Evolutionary conservation across 73 alveolate genomes (phyloP).

Genomic region (Paramecium sexaurelia): DNA sequence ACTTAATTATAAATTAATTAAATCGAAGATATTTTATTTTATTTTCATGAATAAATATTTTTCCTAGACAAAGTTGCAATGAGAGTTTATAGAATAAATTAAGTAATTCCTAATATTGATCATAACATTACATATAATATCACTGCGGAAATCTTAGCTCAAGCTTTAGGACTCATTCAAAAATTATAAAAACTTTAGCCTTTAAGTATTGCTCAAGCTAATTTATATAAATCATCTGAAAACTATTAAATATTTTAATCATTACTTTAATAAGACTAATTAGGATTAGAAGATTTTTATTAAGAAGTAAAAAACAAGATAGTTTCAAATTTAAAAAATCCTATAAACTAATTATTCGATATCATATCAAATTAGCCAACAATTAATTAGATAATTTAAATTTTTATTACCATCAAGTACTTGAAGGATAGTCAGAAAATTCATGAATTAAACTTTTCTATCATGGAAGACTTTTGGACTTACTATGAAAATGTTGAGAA

Average conservation of each 20-base stretch:
- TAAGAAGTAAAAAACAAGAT: background rate
- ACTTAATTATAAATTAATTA: background rate
- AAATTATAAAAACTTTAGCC: background rate
- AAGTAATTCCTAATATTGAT: background rate
- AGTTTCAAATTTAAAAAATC: background rate
- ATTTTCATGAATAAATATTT: conserved; percentile 34
- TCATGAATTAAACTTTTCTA: background rate
- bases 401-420: background rate
- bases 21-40: conserved; percentile 59
- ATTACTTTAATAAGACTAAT: background rate
- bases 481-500: background rate
- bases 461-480: conserved; percentile 25
- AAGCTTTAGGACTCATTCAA: background rate
- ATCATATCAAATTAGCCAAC: background rate
- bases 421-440: background rate
- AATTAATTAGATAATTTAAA: background rate
- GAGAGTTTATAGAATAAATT: conserved; percentile 41
- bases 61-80: conserved; percentile 43
- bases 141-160: background rate
- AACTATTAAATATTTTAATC: background rate
- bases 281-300: background rate
- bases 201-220: background rate
- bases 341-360: background rate
- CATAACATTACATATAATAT: background rate
- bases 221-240: background rate